A percentile compares a stretch with the other conserved stretches of the same genome.
Evolutionary conservation across 1,139 yeast genomes (phyloP).

Genomic region (Blastobotrys ciferrii): DNA sequence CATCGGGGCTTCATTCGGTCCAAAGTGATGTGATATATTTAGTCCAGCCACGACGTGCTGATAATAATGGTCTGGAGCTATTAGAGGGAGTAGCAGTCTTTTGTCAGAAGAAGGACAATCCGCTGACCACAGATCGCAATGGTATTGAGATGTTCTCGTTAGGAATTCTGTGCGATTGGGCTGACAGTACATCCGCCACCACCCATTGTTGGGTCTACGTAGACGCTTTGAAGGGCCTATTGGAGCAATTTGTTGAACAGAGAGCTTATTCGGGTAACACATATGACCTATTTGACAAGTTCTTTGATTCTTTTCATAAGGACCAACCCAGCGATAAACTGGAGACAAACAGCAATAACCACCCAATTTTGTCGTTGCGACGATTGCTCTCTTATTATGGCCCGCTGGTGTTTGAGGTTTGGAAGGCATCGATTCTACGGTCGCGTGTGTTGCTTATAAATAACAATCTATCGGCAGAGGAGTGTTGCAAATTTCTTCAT

Average conservation of each 20-base stretch:
- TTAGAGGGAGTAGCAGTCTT: conserved; percentile 51
- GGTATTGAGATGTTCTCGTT: conserved; percentile 33
- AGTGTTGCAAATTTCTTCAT: conserved; percentile 48
- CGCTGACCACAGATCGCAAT: conserved; percentile 20
- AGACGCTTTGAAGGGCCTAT: conserved; percentile 44
- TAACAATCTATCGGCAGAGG: conserved; percentile 34
- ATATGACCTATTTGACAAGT: conserved; percentile 15
- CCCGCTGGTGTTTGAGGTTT: conserved; percentile 67
- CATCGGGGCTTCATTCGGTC: conserved; percentile 78
- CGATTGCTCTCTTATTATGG: conserved; percentile 57
- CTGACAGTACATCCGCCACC: conserved; percentile 17
- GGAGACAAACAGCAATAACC: conserved; percentile 35
- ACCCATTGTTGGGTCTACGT: conserved; percentile 56
- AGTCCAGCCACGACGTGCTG: conserved; percentile 39
- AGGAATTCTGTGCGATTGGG: conserved; percentile 30
- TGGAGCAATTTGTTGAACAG: conserved; percentile 42
- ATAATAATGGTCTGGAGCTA: conserved; percentile 26
- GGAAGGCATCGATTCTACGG: conserved; percentile 66
- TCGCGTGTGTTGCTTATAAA: conserved; percentile 58
- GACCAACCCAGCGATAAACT: conserved; percentile 2
- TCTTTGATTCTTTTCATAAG: conserved; percentile 13
- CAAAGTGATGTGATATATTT: conserved; percentile 54
- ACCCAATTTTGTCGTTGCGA: conserved; percentile 51
- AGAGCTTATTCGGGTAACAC: conserved; percentile 1
- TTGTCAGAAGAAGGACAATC: conserved; percentile 39